A percentile compares a stretch with the other conserved stretches of the same genome.
Evolutionary conservation across 306 rosid species (phyloP).

Genomic region (Pyrus bretschneideri): DNA sequence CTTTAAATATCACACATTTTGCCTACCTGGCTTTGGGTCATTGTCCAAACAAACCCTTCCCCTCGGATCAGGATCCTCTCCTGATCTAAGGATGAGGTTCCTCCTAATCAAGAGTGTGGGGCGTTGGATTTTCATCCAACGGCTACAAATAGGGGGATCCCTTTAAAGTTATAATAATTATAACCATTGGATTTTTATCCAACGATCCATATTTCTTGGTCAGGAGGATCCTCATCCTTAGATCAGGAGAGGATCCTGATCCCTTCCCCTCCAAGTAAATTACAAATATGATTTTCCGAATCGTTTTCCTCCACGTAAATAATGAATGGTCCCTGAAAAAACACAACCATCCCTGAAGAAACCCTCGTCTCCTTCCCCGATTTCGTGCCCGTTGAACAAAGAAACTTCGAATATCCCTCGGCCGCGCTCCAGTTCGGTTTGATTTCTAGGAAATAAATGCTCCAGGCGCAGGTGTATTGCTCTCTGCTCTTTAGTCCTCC

Average conservation of each 20-base stretch:
- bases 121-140: too few relatives aligned
- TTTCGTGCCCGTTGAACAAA: conserved; percentile 11
- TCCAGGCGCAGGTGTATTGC: conserved; percentile 57
- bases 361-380: conserved; percentile 4
- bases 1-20: neutral
- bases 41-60: neutral
- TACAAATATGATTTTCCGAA: neutral
- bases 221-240: too few relatives aligned
- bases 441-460: conserved; percentile 44
- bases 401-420: conserved; percentile 6
- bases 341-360: conserved; percentile 8
- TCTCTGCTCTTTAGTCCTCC: conserved; percentile 38
- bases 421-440: conserved; percentile 11
- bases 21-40: neutral
- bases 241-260: too few relatives aligned
- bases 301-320: conserved; percentile 61
- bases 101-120: too few relatives aligned
- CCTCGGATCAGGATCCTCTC: neutral
- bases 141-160: too few relatives aligned
- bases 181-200: too few relatives aligned
- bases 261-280: neutral
- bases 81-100: too few relatives aligned
- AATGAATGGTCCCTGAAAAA: conserved; percentile 31
- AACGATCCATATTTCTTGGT: too few relatives aligned
- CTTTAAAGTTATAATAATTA: too few relatives aligned